Base-by-base conservation (phyloP, 2,329 filamentous ascomycete genomes). In the Penicillium decumbens region DNA sequence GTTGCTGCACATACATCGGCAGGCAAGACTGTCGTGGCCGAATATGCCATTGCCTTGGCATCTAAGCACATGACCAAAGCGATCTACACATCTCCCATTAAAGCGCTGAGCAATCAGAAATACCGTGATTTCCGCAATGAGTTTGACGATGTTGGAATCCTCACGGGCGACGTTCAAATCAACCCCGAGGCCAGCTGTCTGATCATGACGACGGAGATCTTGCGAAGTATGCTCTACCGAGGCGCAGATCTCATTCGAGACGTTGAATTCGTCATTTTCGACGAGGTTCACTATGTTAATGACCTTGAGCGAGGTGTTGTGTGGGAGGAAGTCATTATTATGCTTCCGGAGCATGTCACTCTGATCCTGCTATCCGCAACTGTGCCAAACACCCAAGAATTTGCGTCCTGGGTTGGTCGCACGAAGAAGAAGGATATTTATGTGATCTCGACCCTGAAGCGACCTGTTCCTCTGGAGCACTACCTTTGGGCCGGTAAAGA, bases 1-100 rank as follows among this genome's bases (percentile, higher is more conserved):
- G 93, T 98, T 43, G 93, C 93, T 8, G 93, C 93, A 0, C 93
- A 98, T 67, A 98, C 93, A 0, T 98, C 93, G 29, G 93, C 93
- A 20, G 93, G 93, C 49, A 98, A 98, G 75, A 98, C 93, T 1
- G 93, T 97, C 0, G 93, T 98, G 12, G 93, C 93, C 25, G 93
- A 98, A 68, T 98, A 98, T 70, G 93, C 92, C 42, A 97, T 98
- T 68, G 90, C 93, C 6, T 77, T 98, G 50, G 93, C 93, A 27
- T 86, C 89, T n/a, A 95, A 92, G 66, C 93, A 98, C 68, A 97
- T 97, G 92, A 98, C 93, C 7, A 98, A 98, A 69, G 92, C 93
- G 20, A 98, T 98, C 56, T 98, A 98, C 69, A 98, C 93, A 0
- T 97, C 93, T 0, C 93, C 93, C 0, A 98, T 98, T 76, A 98